Evolutionary conservation across 73 alveolate genomes (phyloP), one percentile per base, ranked within the genome.

Genomic region (Vitrella brassicaformis): DNA sequence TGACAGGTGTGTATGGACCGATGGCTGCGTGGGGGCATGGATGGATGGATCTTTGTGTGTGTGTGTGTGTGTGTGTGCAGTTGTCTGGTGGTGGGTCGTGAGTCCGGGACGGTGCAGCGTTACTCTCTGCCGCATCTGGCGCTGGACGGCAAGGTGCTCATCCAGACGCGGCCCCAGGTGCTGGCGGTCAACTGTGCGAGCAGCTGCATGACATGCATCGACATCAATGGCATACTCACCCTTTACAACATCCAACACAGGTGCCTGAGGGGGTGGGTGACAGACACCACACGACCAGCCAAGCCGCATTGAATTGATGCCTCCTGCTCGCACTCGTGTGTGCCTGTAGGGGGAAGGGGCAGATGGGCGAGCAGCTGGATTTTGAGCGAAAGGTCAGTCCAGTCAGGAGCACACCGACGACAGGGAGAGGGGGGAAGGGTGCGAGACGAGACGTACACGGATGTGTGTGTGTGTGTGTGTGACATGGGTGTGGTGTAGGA

Each of bases 71-170:
- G 22, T 39, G 4, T n/a, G 4, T 39, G 56, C 56, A 39, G 93
- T 71, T 87, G 87, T 78, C 90, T 94, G 79, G 83, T 94, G 75
- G 85, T 97, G 30, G 98, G 96, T 10, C 88, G 99, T 64, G 80
- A 81, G 66, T 80, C 90, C 69, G 99, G 99, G 22, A 74, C 87
- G 30, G 93, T 94, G 71, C 82, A 88, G 70, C 90, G 92, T 66
- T 94, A 90, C 72, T 80, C 97, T 8, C 86, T 94, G 75, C 96
- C 95, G 0, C 89, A 92, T 70, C 85, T 92, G 69, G 80, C 89
- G 67, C 87, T 85, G 10, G 96, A 92, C 66, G 69, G 79, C 78
- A 90, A 88, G 70, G 73, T 32, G 31, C 67, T 74, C 68, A 82
- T 92, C 30, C 78, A 86, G 74, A 81, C 89, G 74, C 70, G 89